A percentile compares a stretch with the other conserved stretches of the same genome.
These are phyloP conservation scores for Ophiostoma sp. DNA, from an alignment of 2,329 filamentous ascomycete genomes.

Conservation along the genomic window DNA sequence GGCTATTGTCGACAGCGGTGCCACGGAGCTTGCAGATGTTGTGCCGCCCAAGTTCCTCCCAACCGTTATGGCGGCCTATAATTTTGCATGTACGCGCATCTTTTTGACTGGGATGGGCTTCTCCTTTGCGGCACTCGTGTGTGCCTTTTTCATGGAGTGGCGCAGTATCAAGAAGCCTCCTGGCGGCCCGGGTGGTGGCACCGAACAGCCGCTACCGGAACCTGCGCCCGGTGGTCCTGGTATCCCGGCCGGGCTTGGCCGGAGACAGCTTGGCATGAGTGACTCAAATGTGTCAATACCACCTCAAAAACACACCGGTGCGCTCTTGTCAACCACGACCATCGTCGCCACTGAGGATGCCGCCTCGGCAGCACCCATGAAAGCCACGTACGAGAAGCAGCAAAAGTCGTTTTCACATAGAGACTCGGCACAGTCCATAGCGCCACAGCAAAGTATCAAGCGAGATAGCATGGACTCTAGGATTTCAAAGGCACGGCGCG, in stretches of 20 bases:
- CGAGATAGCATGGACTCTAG: not conserved
- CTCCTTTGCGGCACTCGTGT: not conserved
- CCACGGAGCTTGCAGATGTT: not conserved
- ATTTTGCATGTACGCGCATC: not conserved
- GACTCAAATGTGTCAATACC: not conserved
- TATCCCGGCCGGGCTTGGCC: not conserved
- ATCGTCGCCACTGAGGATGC: not conserved
- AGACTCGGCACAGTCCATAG: not conserved
- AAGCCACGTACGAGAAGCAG: not conserved
- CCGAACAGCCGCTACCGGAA: not conserved
- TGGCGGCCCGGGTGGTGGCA: not conserved
- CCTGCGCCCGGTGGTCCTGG: not conserved
- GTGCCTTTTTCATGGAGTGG: not conserved
- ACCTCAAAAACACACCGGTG: not conserved
- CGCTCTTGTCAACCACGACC: not conserved
- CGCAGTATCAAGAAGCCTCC: not conserved
- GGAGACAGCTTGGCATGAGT: not conserved
- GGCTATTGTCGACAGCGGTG: not conserved
- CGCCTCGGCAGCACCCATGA: not conserved
- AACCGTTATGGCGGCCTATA: not conserved
- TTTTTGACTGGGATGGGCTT: not conserved
- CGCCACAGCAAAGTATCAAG: not conserved
- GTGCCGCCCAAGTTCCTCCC: not conserved
- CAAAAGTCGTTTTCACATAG: not conserved
- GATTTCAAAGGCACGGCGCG: not conserved